Conservation (phyloP, 306 rosid genomes). For the Abrus precatorius region DNA sequence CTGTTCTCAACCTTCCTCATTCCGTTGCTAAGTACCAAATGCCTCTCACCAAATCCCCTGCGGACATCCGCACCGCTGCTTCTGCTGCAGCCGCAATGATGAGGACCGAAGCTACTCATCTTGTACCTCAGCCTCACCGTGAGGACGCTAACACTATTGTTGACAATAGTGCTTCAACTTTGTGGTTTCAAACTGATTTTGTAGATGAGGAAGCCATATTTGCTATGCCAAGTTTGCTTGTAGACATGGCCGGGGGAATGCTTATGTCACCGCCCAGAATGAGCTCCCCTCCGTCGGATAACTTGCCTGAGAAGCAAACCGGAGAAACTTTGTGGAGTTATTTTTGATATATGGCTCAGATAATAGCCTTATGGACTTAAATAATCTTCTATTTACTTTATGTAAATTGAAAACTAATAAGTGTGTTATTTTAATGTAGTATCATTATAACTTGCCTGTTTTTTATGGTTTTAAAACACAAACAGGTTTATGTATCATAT, state of each 20-base stretch:
- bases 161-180: background rate
- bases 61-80: conserved; percentile 74
- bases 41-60: conserved; percentile 60
- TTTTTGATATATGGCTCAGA: conserved; percentile 33
- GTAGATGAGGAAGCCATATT: conserved; percentile 85
- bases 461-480: too few species aligned
- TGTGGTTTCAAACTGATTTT: conserved; percentile 48
- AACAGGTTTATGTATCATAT: too few species aligned
- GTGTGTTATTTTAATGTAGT: too few species aligned
- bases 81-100: conserved; percentile 56
- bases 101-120: conserved; percentile 8
- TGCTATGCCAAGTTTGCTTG: conserved; percentile 75
- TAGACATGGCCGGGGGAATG: conserved; percentile 89
- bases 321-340: conserved; percentile 70
- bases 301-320: conserved; percentile 54
- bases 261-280: conserved; percentile 83
- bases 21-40: conserved; percentile 47
- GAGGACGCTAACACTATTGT: background rate
- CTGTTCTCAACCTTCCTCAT: conserved; percentile 67
- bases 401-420: background rate
- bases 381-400: background rate
- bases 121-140: background rate
- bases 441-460: too few species aligned
- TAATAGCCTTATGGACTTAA: background rate
- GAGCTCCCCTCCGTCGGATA: conserved; percentile 53